Evolutionary conservation across 768 basidiomycete species (phyloP), one percentile per base, ranked within the genome.

Genomic region (Clavaria fumosa): DNA sequence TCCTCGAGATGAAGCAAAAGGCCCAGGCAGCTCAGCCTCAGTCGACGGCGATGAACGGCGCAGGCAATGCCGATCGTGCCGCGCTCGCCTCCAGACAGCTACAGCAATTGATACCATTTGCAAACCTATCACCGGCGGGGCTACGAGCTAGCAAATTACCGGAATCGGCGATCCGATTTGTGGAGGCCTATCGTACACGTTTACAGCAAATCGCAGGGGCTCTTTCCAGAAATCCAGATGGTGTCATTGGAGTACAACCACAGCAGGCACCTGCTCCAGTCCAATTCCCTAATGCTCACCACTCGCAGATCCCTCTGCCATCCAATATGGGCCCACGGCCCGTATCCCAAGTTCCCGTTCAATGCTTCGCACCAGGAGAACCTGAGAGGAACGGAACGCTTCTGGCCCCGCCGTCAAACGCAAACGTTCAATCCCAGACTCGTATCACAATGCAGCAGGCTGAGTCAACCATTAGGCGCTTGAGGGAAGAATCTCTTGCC

Each of bases 111-210:
- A 46, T 75, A 32, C 51, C 53, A 12, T 72, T 65, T 49, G 67
- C 72, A 12, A 50, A 66, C 34, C 44, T 58, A 37, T 57, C 66
- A 10, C 58, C 57, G 2, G 52, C 57, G 4, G 73, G 80, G 30
- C 64, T 84, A 41, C 71, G 70, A 7, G 56, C 56, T 10, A 64
- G 60, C 27, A 63, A 63, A 10, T 52, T 78, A 5, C 55, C 60
- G 4, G 70, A 72, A 15, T 44, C 59, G 33, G 53, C 71, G 38
- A 74, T 84, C 33, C 41, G 54, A 22, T 61, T 70, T 40, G 69
- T 82, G 24, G 80, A 83, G 46, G 45, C 46, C 3, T 51, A 77
- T 46, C 70, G 79, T 39, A 39, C 59, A n/a, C 49, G 53, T 21
- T 45, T 72, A 23, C 67, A 70, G 47, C 55, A 14, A 11, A 28